These are phyloP conservation scores for Calcarisporium arbuscula DNA, from an alignment of 2,329 filamentous ascomycete species.

Conservation along the genomic window DNA sequence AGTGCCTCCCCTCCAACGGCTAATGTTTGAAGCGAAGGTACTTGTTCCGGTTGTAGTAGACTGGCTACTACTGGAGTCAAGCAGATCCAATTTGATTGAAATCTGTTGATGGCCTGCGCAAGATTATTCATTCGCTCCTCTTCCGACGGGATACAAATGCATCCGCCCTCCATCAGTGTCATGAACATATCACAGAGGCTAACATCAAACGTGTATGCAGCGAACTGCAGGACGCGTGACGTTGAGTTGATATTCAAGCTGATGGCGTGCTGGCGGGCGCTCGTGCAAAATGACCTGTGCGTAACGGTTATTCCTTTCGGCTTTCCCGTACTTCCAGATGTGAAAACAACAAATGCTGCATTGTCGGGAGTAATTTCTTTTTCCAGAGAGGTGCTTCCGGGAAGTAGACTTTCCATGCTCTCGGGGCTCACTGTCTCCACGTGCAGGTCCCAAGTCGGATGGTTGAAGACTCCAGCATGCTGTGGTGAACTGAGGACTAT, in stretches of 20 bases:
- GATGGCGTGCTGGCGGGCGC: constrained; percentile 2
- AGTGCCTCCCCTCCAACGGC: constrained; percentile 4
- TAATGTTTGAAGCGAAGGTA: constrained; percentile 1
- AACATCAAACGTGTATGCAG: constrained; percentile 11
- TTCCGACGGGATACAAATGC: constrained; percentile 10
- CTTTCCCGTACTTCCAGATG: constrained; percentile 17
- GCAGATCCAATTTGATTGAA: background rate
- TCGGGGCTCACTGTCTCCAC: background rate
- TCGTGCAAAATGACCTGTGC: constrained; percentile 9
- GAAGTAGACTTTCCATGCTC: background rate
- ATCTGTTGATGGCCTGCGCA: background rate
- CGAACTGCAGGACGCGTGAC: constrained; percentile 10
- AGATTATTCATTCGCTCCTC: constrained; percentile 4
- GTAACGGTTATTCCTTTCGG: constrained; percentile 17
- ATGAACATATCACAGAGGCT: constrained; percentile 6
- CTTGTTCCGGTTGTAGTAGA: constrained; percentile 1
- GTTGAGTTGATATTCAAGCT: constrained; percentile 3
- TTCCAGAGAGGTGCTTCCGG: background rate
- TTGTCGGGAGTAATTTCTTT: background rate
- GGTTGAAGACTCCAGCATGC: background rate
- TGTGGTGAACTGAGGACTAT: background rate
- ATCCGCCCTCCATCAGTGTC: constrained; percentile 5
- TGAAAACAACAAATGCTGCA: constrained; percentile 15
- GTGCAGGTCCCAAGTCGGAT: background rate
- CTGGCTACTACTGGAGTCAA: constrained; percentile 4